Evolutionary conservation across 2,329 filamentous ascomycete genomes (phyloP), one percentile per base, ranked within the genome.

Genomic region (Stagonosporopsis vannaccii): DNA sequence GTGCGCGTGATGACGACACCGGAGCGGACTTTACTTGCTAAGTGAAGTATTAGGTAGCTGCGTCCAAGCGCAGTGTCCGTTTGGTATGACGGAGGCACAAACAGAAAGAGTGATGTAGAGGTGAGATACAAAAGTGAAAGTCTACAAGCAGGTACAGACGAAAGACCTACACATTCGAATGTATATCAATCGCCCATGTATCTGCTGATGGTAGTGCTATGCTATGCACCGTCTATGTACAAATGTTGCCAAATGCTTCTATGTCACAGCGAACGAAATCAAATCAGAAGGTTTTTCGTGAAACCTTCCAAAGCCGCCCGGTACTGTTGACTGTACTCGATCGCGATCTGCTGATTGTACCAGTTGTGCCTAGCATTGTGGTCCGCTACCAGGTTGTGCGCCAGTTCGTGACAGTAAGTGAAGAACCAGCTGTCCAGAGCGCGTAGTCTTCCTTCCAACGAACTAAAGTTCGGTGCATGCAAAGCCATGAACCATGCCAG

Each of bases 381-480:
- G 60, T 87, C 84, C 33, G 79, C 78, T 8, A 97, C 91, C 51
- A 99, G 79, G 73, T 99, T 99, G 78, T 99, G 95, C 55, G 95
- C 93, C 75, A 99, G 79, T 78, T 99, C 96, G 74, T 99, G 95
- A 60, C 92, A 96, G 59, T 97, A 75, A n/a, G 95, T 92, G 61
- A 97, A 90, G 86, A 90, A 97, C 94, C 94, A 98, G 2, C 91
- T 91, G 58, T 95, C 90, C 4, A 85, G 81, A 20, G 73, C 44
- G 54, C 77, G 44, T 40, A 85, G 81, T 23, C 71, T 64, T 0
- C 74, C 74, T 36, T 70, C 66, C 7, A 53, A 44, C 6, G 65
- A 71, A 7, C 49, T 58, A 51, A 66, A 76, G 2, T 52, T 58
- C 0, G 58, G 57, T 15, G 51, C 59, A 70, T 98, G 94, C 28